phyloP scores from a whole-genome alignment of 192 early-diverging fungal genomes.

The Backusella luteola region DNA sequence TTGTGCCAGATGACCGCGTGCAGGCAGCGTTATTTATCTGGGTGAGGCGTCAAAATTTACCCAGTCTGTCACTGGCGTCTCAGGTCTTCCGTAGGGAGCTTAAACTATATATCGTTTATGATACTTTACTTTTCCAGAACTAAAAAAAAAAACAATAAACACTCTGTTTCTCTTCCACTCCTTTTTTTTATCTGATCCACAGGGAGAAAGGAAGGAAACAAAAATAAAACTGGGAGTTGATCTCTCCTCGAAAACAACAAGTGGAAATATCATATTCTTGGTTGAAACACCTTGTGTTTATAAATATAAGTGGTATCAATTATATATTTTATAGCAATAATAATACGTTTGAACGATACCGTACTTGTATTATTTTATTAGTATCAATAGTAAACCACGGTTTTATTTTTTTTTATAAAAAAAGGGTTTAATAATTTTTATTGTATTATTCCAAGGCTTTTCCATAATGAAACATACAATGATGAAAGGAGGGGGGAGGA shows the following conservation, averaged over 20 bases:
- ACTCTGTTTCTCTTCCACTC: not conserved
- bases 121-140: not conserved
- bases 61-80: not conserved
- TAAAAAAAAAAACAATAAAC: not conserved
- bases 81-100: not conserved
- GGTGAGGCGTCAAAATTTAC: not conserved
- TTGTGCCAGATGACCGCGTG: not conserved
- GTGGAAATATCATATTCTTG: not conserved
- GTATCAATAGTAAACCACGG: not conserved
- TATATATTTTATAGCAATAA: not conserved
- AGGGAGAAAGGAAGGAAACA: not conserved
- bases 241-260: not conserved
- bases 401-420: not conserved
- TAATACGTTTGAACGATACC: not conserved
- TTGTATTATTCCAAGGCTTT: not conserved
- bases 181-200: conserved; percentile 1
- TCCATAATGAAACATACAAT: not conserved
- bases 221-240: not conserved
- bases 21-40: not conserved
- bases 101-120: not conserved
- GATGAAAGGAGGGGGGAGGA: not conserved
- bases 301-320: not conserved
- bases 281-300: not conserved
- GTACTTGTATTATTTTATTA: not conserved
- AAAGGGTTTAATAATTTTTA: not conserved